Base-by-base conservation (phyloP, 1,284 basidiomycete genomes). In the Phylloboletellus chloephorus region DNA sequence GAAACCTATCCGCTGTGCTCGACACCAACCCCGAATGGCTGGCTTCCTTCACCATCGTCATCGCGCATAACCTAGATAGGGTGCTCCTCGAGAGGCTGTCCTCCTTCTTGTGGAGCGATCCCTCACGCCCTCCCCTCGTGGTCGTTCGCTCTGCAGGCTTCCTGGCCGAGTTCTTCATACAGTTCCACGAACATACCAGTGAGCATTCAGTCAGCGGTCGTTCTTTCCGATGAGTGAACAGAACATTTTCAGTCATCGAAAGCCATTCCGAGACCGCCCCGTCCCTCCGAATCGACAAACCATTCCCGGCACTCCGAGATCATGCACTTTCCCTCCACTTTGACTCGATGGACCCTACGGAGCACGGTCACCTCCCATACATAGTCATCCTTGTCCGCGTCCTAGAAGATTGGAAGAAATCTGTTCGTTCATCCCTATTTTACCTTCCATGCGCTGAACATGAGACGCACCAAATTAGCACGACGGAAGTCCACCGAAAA, bases 351-450 rank as follows among this genome's bases (percentile, higher is more conserved):
- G 88, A 96, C 59, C 76, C 79, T 13, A 90, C 87, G 9, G 85
- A 92, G 33, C 88, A 94, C 56, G 78, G 76, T 0, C 93, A 97
- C 58, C 69, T 95, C 21, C 92, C 93, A 0, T 94, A 87, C 54
- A 80, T 91, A 22, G 70, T 91, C 39, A 83, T 96, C 41, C 79
- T 96, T 34, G 83, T 98, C 31, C 82, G 83, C 25, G 83, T 80
- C 2, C 69, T 93, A 3, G 78, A 87, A 39, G 73, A 82, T 25
- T 98, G 92, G 91, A 88, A 84, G 64, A 65, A 64, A 51, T 52
- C 68, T 26, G 87, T 87, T 52, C 53, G 79, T 61, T 12, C 25
- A 35, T 22, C 12, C n/a, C 7, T n/a, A 13, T 11, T 3, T 19
- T 17, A 31, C 34, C 19, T 7, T 9, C 15, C n/a, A 0, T 16